Evolutionary conservation across 441 rosid genomes (phyloP), one percentile per base, ranked within the genome.

Genomic region (Dalechampia spathulata): DNA sequence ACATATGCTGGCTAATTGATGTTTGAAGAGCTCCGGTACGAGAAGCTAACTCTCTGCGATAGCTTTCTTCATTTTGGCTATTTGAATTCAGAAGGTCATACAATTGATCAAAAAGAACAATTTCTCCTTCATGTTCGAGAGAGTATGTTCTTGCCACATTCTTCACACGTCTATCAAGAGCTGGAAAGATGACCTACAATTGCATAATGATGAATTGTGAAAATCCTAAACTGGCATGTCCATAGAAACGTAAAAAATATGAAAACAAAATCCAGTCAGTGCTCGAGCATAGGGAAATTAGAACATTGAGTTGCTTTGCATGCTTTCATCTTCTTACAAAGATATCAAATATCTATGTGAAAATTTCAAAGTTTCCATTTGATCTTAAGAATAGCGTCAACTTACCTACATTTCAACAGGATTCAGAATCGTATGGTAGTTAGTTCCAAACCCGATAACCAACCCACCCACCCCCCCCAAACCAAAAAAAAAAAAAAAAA

Each of bases 1-100:
- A 79, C 99, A 94, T 82, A 69, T 94, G 99, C 64, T 90, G 97
- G 65, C 75, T 82, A 69, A 94, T 80, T 6, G 96, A 90, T 64
- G 96, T 83, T 55, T 74, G 90, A 66, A 94, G 95, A 47, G 97
- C 96, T 69, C 97, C 79, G 19, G 90, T 81, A 58, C 97, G 63
- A 55, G 93, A 78, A 55, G 95, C 89, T 63, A 90, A 68, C 75
- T 94, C 88, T 63, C 95, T 78, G 50, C 89, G 61, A 26, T 75
- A 78, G 71, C 57, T 81, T 56, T 83, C 96, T 65, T 77, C 82
- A 55, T 72, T 73, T 62, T 72, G 77, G 65, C 68, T 72, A 38
- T 77, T 70, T 25, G 85, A 78, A 60, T 75, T 75, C 69, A 94
- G 80, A 76, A 87, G 80, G 67, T 77, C 78, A 57, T 81, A 88